Evolutionary conservation across 2,329 filamentous ascomycete species (phyloP), one percentile per base, ranked within the genome.

Genomic region (Colletotrichum endophyticum): DNA sequence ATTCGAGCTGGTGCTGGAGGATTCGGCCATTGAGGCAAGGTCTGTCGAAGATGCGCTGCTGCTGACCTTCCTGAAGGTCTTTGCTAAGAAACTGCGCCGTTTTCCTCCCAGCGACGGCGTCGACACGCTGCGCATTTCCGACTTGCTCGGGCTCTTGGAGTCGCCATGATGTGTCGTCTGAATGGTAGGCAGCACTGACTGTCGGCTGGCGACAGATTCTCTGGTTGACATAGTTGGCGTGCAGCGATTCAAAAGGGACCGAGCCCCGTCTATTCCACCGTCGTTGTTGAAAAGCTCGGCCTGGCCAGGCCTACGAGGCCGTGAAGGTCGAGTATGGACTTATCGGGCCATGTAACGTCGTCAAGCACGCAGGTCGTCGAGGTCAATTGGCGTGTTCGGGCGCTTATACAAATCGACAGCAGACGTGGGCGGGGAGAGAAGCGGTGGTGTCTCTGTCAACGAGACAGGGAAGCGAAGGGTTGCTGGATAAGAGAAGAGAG

Each of bases 11-110:
- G 25, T 39, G 32, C 39, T 25, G 9, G 72, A 62, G 13, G 73
- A 59, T n/a, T 71, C 68, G 25, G 71, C 62, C 39, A 72, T 67
- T 53, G 73, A 61, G 16, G 63, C 49, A 15, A 78, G 70, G 30
- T 78, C 76, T 53, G 77, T 70, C 5, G 77, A 73, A 15, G 78
- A 78, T 11, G 74, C 56, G 16, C 67, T 75, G 68, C 71, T 77
- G 71, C 77, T 78, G 66, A 79, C 75, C 70, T 73, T 77, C 74
- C 74, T 74, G 68, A 79, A 78, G 59, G 76, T 77, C 69, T 79
- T 79, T 64, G 77, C 27, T 25, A 79, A 61, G 62, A 79, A 78
- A 66, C 74, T 77, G 49, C 68, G 66, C 27, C 74, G 72, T 32
- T 79, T 79, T 13, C 66, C 72, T 8, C 73, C 66, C 49, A 76